phyloP scores from a whole-genome alignment of 2,329 filamentous ascomycete genomes.

The Claviceps pazoutovae region DNA sequence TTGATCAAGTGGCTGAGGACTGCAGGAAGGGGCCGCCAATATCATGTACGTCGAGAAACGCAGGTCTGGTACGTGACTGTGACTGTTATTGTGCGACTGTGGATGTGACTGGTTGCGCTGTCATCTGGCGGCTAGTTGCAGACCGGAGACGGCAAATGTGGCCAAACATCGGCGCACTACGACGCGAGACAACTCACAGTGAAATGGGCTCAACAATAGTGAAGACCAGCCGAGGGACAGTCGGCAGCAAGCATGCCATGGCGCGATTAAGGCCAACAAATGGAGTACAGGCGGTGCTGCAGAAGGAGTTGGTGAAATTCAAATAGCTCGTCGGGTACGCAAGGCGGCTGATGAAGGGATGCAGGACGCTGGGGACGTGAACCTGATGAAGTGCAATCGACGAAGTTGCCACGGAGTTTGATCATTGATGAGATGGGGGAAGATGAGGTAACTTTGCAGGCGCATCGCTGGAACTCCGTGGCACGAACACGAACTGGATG shows the following conservation, averaged over 20 bases:
- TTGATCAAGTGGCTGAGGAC: neutral
- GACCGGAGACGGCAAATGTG: conserved; percentile 2
- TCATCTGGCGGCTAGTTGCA: neutral
- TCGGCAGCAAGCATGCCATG: conserved; percentile 50
- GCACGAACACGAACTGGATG: too few relatives aligned
- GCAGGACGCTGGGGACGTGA: neutral
- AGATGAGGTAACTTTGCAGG: too few relatives aligned
- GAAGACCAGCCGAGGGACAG: conserved; percentile 51
- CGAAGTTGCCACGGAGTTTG: neutral
- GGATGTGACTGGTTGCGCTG: neutral
- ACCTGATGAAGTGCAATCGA: neutral
- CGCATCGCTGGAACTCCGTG: too few relatives aligned
- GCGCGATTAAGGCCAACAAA: neutral
- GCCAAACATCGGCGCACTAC: neutral
- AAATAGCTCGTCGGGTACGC: neutral
- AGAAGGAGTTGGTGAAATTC: neutral
- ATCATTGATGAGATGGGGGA: neutral
- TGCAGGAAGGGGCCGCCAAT: neutral
- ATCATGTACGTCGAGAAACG: neutral
- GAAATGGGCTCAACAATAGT: conserved; percentile 56
- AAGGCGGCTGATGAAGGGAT: neutral
- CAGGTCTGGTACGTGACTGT: neutral
- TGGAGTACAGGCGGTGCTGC: neutral
- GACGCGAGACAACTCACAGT: conserved; percentile 33
- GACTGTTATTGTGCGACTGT: neutral